Percentiles rank a stretch among this genome's conserved stretches.
Evolutionary conservation across 1,284 basidiomycete species (phyloP).

Genomic region (Ceratobasidium sp.): DNA sequence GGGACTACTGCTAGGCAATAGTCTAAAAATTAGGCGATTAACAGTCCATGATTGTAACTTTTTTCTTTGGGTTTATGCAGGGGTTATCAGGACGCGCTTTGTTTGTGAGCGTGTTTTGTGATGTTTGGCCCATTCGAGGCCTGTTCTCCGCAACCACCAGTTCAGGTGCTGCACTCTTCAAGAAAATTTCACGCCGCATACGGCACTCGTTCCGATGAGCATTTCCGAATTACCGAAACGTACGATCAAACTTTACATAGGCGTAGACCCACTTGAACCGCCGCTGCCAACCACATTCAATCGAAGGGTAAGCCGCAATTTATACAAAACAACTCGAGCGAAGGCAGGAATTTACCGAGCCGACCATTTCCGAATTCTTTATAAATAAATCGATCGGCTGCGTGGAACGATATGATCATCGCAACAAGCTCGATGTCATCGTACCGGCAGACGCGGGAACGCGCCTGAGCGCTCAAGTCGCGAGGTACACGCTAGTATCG

Average conservation of each 20-base stretch:
- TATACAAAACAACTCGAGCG: too few species aligned
- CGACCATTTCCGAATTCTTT: not conserved
- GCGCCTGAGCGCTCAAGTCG: not conserved
- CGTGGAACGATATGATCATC: not conserved
- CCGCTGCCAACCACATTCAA: slow-evolving; percentile 1
- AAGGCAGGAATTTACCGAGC: too few species aligned
- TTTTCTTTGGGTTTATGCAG: slow-evolving; percentile 10
- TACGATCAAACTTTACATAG: slow-evolving; percentile 22
- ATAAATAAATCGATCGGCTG: not conserved
- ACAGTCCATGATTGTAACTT: not conserved
- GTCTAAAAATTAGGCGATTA: not conserved
- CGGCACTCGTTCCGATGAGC: slow-evolving; percentile 5
- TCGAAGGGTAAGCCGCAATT: slow-evolving; percentile 1
- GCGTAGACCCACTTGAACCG: not conserved
- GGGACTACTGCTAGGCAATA: slow-evolving; percentile 8
- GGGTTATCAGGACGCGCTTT: not conserved
- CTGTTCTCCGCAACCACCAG: not conserved
- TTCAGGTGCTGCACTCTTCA: too few species aligned
- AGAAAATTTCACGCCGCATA: not conserved
- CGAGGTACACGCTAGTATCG: slow-evolving; percentile 10
- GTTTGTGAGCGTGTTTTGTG: not conserved
- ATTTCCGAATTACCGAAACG: slow-evolving; percentile 10
- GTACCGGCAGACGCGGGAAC: not conserved
- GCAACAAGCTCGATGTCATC: slow-evolving; percentile 27
- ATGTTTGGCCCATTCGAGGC: not conserved